Evolutionary conservation across 345 rosid species (phyloP), one percentile per base, ranked within the genome.

Genomic region (Melaleuca alternifolia): DNA sequence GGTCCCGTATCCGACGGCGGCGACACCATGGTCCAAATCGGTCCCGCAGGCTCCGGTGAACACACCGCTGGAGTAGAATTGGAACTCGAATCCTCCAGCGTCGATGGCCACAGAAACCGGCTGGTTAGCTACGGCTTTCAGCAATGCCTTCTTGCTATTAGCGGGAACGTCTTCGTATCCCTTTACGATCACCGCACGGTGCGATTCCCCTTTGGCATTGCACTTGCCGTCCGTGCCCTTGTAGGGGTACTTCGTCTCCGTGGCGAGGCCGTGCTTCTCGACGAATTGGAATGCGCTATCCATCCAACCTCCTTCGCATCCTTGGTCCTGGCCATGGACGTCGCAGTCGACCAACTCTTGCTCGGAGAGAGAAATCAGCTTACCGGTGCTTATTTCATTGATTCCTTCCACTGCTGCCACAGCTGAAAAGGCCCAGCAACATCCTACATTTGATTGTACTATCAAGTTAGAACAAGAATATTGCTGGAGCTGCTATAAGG

Each of bases 1-100:
- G 5, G 53, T 85, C 23, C 91, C 93, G 30, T 88, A 92, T 5
- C 93, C 94, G 44, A 90, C 87, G 7, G 71, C 88, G 0, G 90
- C 12, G 3, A 91, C 94, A 54, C 90, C 91, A 11, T 92, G 94
- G 89, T 92, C 88, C 87, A 92, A 86, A 0, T 46, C 16, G 1
- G 85, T 50, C 6, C 89, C 91, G 82, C 92, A 92, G 8, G 46
- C 15, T 48, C 91, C 91, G 0, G 77, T 87, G 87, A 89, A 91
- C 50, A 92, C 75, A 0, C 92, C 92, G 7, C 54, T 2, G 0
- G 89, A 85, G 41, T 61, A 62, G 44, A 62, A 28, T 12, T 59
- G 71, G 71, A 59, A 59, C 2, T 30, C 10, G 0, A 30, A 62
- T 30, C 44, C 76, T 28, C 21, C 1, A 1, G 44, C 44, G 0